Evolutionary conservation across 2,329 filamentous ascomycete genomes (phyloP).

Genomic region (Paraphaeosphaeria sporulosa): DNA sequence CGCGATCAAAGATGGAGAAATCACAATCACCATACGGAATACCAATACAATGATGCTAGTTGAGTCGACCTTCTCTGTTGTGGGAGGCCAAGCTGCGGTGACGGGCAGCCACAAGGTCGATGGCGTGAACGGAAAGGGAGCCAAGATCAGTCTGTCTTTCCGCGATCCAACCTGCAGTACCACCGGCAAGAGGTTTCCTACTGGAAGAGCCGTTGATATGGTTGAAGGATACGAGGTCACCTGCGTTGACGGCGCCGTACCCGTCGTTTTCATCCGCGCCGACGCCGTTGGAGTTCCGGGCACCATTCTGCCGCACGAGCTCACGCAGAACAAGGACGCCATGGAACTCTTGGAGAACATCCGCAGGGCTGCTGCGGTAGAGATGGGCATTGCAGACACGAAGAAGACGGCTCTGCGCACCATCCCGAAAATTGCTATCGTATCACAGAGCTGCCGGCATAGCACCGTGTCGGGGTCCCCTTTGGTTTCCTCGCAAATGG

Average conservation of each 20-base stretch:
- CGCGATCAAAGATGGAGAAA: constrained; percentile 39
- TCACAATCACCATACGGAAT: constrained; percentile 69
- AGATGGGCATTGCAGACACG: constrained; percentile 66
- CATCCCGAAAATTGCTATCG: constrained; percentile 70
- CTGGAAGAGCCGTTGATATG: constrained; percentile 62
- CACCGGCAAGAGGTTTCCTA: constrained; percentile 69
- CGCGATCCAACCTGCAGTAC: constrained; percentile 68
- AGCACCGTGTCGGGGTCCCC: constrained; percentile 49
- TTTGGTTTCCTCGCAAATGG: constrained; percentile 41
- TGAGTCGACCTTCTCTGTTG: constrained; percentile 63
- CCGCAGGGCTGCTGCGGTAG: constrained; percentile 62
- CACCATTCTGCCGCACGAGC: constrained; percentile 61
- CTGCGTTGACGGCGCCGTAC: constrained; percentile 70
- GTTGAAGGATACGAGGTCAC: constrained; percentile 62
- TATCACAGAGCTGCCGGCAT: constrained; percentile 54
- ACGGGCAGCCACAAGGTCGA: constrained; percentile 68
- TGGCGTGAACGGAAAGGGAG: constrained; percentile 67
- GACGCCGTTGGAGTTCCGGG: constrained; percentile 60
- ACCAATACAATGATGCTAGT: constrained; percentile 75
- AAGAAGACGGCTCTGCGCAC: constrained; percentile 59
- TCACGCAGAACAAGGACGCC: constrained; percentile 59
- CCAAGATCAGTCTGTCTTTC: constrained; percentile 68
- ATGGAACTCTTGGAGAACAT: constrained; percentile 65
- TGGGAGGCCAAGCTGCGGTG: constrained; percentile 57
- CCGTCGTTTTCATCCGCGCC: constrained; percentile 68